phyloP scores from a whole-genome alignment of 1,139 yeast species.

The Zygosaccharomyces sapae region DNA sequence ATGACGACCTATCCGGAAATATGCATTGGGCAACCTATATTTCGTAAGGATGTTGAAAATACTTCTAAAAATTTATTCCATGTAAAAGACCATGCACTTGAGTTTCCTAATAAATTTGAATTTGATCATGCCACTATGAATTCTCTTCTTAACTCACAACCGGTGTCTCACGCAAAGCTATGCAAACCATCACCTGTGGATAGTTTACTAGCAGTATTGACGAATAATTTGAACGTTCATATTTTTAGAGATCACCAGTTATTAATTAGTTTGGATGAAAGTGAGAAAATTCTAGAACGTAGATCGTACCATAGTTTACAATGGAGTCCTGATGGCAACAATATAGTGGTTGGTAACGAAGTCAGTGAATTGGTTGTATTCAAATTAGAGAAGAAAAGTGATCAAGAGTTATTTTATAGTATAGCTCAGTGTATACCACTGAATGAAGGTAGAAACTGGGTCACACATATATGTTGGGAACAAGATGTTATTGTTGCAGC shows the following conservation, averaged over 20 bases:
- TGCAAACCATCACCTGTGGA: conserved; percentile 25
- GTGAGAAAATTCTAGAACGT: conserved; percentile 11
- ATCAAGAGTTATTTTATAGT: conserved; percentile 1
- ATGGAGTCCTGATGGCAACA: conserved; percentile 28
- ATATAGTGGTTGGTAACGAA: conserved; percentile 32
- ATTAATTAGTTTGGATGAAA: conserved; percentile 24
- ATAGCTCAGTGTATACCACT: conserved; percentile 6
- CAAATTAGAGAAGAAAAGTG: conserved; percentile 3
- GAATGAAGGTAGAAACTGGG: conserved; percentile 20
- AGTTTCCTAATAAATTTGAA: conserved; percentile 29
- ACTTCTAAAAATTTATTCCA: conserved; percentile 29
- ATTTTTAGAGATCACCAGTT: conserved; percentile 17
- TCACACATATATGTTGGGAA: conserved; percentile 24
- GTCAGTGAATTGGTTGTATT: conserved; percentile 25
- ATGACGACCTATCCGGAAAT: conserved; percentile 30
- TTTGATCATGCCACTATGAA: conserved; percentile 24
- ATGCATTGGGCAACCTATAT: conserved; percentile 30
- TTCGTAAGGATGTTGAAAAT: conserved; percentile 17
- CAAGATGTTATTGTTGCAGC: conserved; percentile 14
- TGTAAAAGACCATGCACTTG: conserved; percentile 23
- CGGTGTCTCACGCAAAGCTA: conserved; percentile 23
- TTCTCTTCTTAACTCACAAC: conserved; percentile 30
- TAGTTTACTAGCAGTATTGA: conserved; percentile 26
- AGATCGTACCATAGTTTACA: conserved; percentile 30
- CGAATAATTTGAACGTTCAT: conserved; percentile 31